Evolutionary conservation across 495 filamentous ascomycete genomes (phyloP), one percentile per base, ranked within the genome.

Genomic region (Thozetella sp.): DNA sequence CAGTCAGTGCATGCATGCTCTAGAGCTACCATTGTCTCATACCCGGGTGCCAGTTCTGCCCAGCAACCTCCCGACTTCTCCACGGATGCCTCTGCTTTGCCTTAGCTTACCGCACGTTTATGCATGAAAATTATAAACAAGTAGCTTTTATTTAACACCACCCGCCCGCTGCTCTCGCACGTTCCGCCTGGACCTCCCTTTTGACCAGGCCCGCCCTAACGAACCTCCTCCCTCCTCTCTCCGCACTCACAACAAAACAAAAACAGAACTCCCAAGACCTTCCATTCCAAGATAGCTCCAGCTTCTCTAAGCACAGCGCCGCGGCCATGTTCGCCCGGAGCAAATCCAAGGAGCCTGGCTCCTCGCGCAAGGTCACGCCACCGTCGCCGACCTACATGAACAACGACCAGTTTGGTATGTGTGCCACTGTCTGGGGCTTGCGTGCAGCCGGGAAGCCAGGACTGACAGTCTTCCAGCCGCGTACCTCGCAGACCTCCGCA

Each of bases 331-430:
- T 71, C 52, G 63, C 63, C n/a, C 68, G 64, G 30, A 57, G 61
- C 58, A 71, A 59, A 24, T 61, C 70, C 54, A 74, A 69, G 68
- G 72, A 74, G 64, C 66, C 59, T 17, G 57, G 54, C 48, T 68
- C 72, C 59, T 56, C 67, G 40, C 78, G 85, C 63, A 90, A 88
- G 78, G 83, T 86, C 62, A 87, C 87, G 50, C 88, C 89, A 61
- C 88, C 91, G 22, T 87, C 87, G 37, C 88, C 90, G 23, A 82
- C 85, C 40, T 96, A 91, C 76, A 97, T 97, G 93, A 86, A 87
- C 34, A 86, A 86, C 69, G 87, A 93, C 50, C 92, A 97, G 76
- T 88, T 96, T 72, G 90, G 93, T 97, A 77, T 80, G 85, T 64
- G 63, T 50, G 46, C 60, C 56, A 54, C 56, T 25, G 59, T 57